These are phyloP conservation scores for Pythium plurisporium DNA, from an alignment of 352 stramenopile genomes.

Conservation along the genomic window DNA sequence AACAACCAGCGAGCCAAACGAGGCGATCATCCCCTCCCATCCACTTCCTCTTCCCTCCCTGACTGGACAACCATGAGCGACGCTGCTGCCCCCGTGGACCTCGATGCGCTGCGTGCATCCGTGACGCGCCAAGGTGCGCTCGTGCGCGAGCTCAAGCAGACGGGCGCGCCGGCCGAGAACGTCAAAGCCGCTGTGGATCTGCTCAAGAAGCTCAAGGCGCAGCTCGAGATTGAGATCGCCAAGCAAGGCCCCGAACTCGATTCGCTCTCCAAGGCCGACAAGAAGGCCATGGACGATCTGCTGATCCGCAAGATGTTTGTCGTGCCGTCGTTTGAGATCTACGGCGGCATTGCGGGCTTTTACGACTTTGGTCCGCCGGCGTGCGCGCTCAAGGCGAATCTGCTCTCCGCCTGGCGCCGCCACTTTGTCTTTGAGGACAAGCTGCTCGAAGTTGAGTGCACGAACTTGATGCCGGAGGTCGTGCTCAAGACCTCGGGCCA, in stretches of 20 bases:
- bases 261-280: conserved; percentile 65
- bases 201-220: conserved; percentile 93
- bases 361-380: conserved; percentile 98
- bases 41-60: neutral
- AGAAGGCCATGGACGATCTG: conserved; percentile 95
- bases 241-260: conserved; percentile 62
- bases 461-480: conserved; percentile 96
- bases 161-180: conserved; percentile 76
- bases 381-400: conserved; percentile 95
- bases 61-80: conserved; percentile 15
- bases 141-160: conserved; percentile 97
- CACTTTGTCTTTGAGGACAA: conserved; percentile 99
- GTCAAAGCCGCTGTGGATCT: conserved; percentile 90
- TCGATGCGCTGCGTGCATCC: conserved; percentile 91
- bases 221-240: conserved; percentile 78
- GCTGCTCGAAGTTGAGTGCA: conserved; percentile 99
- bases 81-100: conserved; percentile 58
- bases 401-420: conserved; percentile 95
- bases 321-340: conserved; percentile 99
- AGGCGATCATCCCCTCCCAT: neutral
- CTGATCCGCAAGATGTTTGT: conserved; percentile 99
- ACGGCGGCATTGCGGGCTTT: conserved; percentile 97
- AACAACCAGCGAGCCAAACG: neutral
- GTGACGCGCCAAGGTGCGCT: conserved; percentile 94
- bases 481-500: conserved; percentile 99